Evolutionary conservation across 2,329 filamentous ascomycete species (phyloP), one percentile per base, ranked within the genome.

Genomic region (Colletotrichum filicis): DNA sequence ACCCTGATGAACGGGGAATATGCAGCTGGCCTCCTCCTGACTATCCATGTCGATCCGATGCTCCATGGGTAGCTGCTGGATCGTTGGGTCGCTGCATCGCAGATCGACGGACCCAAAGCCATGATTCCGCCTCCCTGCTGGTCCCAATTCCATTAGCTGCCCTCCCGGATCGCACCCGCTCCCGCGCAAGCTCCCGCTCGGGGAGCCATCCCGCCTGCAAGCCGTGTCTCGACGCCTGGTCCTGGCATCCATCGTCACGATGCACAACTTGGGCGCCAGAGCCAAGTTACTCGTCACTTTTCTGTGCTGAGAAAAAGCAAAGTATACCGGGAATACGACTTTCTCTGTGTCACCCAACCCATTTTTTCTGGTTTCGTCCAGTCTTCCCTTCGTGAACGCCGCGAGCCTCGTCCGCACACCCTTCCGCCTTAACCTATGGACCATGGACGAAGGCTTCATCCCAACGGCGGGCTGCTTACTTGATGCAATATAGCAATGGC

Each of bases 161-260:
- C 66, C 70, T 73, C 12, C 66, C 70, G 70, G 70, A 61, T 35
- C 14, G n/a, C 14, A 56, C 8, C 66, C 66, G 66, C 11, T 16
- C n/a, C 52, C 61, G 46, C 61, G 61, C 28, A 28, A 56, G n/a
- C 35, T 63, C 55, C 66, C 70, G 60, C 55, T 59, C 60, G 70
- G 55, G 66, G 66, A 73, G 55, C 22, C 42, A 56, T 24, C 37
- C 56, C 24, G 32, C 30, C 22, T 22, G 24, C 32, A 56, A 22
- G 22, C 35, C 32, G 60, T 58, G 42, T 16, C 46, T 65, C 16
- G 32, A 49, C 28, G 35, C n/a, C 55, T 32, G 26, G 42, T 12
- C 63, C 63, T 30, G 19, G 11, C 28, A 58, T n/a, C 46, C 69
- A n/a, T 64, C 69, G 30, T 72, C 69, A 59, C 66, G 19, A 52